Base-by-base conservation (phyloP, 2,329 filamentous ascomycete genomes). In the Colletotrichum trifolii region DNA sequence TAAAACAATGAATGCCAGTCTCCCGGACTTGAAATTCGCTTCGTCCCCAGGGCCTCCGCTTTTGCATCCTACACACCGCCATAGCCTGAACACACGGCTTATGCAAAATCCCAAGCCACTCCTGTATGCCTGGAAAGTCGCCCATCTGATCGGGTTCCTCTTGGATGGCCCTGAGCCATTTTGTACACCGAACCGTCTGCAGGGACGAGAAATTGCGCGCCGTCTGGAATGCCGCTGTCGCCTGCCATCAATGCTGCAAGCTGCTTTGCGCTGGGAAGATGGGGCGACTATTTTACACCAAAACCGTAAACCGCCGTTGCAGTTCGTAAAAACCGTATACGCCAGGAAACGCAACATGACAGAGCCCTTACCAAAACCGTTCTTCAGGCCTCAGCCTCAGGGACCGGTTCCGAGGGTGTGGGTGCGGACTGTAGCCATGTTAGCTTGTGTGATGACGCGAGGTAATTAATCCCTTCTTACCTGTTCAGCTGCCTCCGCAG, bases 341-440 rank as follows among this genome's bases (percentile, higher is more conserved):
- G 64, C 64, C 64, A 66, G 64, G 54, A 64, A 66, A 66, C 64
- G 64, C 64, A 64, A 66, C 35, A 57, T 52, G 52, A 40, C 47
- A 66, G 58, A 42, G 42, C 47, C 12, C 6, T 25, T 25, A 25
- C 25, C 25, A 25, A 25, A 25, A 25, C 25, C 4, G 25, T 25
- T 4, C 25, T 65, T 70, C 72, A 81, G 59, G 78, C 76, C 33
- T 74, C 68, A n/a, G 78, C 72, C 61, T 80, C 78, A 46, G 25
- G 25, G 25, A 78, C 74, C 33, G 75, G 71, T 69, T 77, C 76
- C 25, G 75, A 61, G 40, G 74, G 69, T 66, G 73, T 75, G 53
- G 67, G 57, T 68, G 71, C 67, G 72, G 60, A 45, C 64, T 66
- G 50, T 15, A 12, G 17, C 33, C 11, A 13, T 34, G 53, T 66